Base-by-base conservation (phyloP, 2,329 filamentous ascomycete species). In the Claviceps paspali region DNA sequence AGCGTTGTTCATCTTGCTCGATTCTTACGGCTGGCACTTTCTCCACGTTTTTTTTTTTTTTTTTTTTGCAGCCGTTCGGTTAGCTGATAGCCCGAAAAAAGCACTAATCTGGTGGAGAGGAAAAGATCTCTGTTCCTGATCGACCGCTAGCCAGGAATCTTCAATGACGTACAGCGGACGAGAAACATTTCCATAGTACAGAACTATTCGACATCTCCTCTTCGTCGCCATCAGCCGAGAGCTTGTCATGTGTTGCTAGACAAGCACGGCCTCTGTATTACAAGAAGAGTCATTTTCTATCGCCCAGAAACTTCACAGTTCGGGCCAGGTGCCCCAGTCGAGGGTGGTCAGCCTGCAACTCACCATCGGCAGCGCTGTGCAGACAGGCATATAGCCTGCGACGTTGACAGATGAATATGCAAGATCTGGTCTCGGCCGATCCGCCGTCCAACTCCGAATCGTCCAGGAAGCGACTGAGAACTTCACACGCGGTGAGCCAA, bases 401-500 rank as follows among this genome's bases (percentile, higher is more conserved):
- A 15, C n/a, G 14, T 26, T 30, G 31, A 5, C 21, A 12, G 15
- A 29, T 49, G 14, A 42, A 35, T 41, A 39, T 33, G 31, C 38
- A 41, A 35, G 41, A 43, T 18, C 17, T 40, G 33, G 43, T 33
- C 22, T 35, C 39, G 35, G 43, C 54, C 45, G 50, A 58, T 29
- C 47, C 52, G 41, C 44, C 48, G 29, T 28, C 45, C 23, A 41
- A 43, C 32, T 35, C 38, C n/a, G 56, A 60, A 44, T 52, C 53
- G 33, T 36, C 50, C 19, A 55, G 60, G 38, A 63, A 63, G 47
- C 55, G 60, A 29, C 46, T 63, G 38, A 52, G 60, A 37, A 62
- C 60, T 17, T 62, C 58, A 29, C 60, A 63, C 51, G 60, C 60
- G 19, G 60, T 62, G 45, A 50, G 57, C 50, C 19, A 29, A 10